Conservation (phyloP, 208 protist species). For the Leishmania aethiopica region DNA sequence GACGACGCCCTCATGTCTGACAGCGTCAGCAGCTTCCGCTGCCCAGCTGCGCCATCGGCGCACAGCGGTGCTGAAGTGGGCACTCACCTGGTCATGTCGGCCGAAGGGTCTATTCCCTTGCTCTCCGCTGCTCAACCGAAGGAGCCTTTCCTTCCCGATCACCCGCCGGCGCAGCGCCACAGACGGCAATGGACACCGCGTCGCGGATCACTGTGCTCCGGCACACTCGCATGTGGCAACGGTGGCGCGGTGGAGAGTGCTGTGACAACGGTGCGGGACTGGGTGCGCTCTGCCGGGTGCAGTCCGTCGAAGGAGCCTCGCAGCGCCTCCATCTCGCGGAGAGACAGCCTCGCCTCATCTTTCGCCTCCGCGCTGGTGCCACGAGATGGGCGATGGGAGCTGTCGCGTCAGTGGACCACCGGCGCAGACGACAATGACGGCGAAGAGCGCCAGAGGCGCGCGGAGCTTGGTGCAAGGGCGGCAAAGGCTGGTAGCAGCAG, state of each 20-base stretch:
- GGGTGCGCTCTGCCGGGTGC: conserved; percentile 26
- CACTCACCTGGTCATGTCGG: background rate
- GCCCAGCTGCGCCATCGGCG: background rate
- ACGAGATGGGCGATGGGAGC: background rate
- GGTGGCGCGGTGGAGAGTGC: background rate
- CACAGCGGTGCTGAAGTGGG: background rate
- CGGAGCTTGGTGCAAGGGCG: background rate
- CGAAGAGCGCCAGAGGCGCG: background rate
- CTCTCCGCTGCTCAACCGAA: background rate
- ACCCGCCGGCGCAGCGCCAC: conserved; percentile 8
- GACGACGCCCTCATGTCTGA: conserved; percentile 4
- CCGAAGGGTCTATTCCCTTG: background rate
- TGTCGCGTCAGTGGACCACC: background rate
- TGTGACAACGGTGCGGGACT: conserved; percentile 35
- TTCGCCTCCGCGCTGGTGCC: conserved; percentile 31
- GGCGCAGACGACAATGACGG: background rate
- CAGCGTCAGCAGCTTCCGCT: conserved; percentile 17
- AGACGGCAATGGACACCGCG: conserved; percentile 30
- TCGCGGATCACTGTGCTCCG: background rate
- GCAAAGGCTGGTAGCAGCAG: background rate
- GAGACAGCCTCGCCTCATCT: conserved; percentile 40
- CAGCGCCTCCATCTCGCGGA: conserved; percentile 40
- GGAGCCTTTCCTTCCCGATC: background rate
- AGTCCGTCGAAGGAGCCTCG: conserved; percentile 42
- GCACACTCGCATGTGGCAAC: background rate